Evolutionary conservation across 495 filamentous ascomycete genomes (phyloP), one percentile per base, ranked within the genome.

Genomic region (Talaromyces trachyspermus): DNA sequence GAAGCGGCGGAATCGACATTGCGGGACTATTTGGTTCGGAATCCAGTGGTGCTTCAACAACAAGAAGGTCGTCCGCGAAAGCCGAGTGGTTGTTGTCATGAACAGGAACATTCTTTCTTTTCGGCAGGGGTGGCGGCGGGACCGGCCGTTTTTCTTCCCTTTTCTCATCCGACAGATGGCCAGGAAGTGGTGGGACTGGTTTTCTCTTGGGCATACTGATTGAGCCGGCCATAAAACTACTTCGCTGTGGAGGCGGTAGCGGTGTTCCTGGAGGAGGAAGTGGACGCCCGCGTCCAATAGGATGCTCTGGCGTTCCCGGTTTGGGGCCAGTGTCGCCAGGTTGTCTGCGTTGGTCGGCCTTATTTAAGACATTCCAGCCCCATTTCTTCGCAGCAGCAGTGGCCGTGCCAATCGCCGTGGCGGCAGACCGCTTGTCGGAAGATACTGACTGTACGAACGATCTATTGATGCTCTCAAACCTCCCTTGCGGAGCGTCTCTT

Each of bases 351-450:
- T 53, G 42, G 0, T 73, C 68, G 12, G 77, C 72, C 30, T 81
- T 77, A 41, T 79, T 78, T 42, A 90, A 74, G 4, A 86, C 79
- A 54, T 78, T 83, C 70, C 79, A 76, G 14, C 85, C 79, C 90
- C 89, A 96, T 62, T 86, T 88, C 60, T 84, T 90, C 2, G 89
- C 87, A 10, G 78, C 82, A 4, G 84, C 82, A 4, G 88, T 85
- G 3, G 82, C 87, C 36, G 81, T 81, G 0, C 82, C 78, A 27
- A 94, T 72, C 4, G 84, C 78, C 2, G 38, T 70, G 7, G 73
- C 65, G 4, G 60, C 64, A 29, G 60, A 59, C 33, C 55, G 49
- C 56, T 58, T 69, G 43, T 64, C 68, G 10, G 65, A 51, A 4
- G 54, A 56, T 14, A 70, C 50, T 4, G 70, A 67, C 15, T 54